A percentile compares a stretch with the other conserved stretches of the same genome.
Conservation (phyloP, 805 yeast genomes). For the Monosporozyma siamensis region DNA sequence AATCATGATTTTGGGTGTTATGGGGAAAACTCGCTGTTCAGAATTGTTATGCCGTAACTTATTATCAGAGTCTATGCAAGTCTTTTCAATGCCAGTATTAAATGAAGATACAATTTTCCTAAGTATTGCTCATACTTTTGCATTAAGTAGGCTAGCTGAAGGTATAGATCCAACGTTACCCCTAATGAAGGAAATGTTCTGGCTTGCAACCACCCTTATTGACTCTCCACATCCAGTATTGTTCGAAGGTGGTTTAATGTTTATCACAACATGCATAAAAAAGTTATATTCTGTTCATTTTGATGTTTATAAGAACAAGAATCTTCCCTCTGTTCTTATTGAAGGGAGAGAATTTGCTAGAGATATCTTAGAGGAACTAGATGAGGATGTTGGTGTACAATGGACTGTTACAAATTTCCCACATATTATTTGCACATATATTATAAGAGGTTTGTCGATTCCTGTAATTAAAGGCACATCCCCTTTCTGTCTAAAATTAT, state of each 20-base stretch:
- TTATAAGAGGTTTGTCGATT: constrained; percentile 47
- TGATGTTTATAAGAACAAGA: constrained; percentile 19
- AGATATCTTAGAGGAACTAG: constrained; percentile 34
- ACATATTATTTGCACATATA: constrained; percentile 36
- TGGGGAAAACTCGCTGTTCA: constrained; percentile 51
- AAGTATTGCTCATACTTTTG: constrained; percentile 29
- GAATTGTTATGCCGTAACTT: constrained; percentile 36
- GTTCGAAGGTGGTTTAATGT: constrained; percentile 32
- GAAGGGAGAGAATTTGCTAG: constrained; percentile 35
- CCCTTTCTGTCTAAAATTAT: constrained; percentile 33
- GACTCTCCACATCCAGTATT: constrained; percentile 27
- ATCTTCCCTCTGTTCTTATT: constrained; percentile 24
- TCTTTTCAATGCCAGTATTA: constrained; percentile 27
- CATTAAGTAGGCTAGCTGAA: constrained; percentile 30
- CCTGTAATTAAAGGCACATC: constrained; percentile 48
- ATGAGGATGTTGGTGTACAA: constrained; percentile 31
- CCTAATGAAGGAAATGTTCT: constrained; percentile 25
- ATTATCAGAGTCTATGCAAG: constrained; percentile 21
- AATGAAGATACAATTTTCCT: constrained; percentile 23
- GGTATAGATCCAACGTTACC: constrained; percentile 28
- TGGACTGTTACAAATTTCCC: constrained; percentile 41
- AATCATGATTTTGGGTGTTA: constrained; percentile 53
- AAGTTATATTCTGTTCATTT: constrained; percentile 23
- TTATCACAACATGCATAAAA: constrained; percentile 29
- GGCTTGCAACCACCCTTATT: constrained; percentile 29